Percentiles rank a stretch among this genome's conserved stretches.
Evolutionary conservation across 805 yeast genomes (phyloP).

Genomic region (Yarrowia bubula): DNA sequence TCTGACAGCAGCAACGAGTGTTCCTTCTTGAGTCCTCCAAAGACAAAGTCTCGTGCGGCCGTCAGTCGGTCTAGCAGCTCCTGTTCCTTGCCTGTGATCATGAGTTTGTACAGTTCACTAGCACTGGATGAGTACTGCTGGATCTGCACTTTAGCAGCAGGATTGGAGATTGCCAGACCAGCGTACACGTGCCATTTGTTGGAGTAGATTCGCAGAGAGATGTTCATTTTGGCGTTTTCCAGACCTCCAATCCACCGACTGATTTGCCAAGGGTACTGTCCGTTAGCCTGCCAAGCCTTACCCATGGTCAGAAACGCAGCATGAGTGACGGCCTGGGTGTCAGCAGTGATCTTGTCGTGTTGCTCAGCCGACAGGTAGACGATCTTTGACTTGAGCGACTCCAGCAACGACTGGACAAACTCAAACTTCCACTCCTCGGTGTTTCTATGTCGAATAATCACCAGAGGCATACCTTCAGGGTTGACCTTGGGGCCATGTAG

Average conservation of each 20-base stretch:
- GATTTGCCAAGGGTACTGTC: slow-evolving; percentile 87
- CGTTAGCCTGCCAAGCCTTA: slow-evolving; percentile 80
- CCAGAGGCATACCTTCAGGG: slow-evolving; percentile 90
- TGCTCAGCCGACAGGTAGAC: slow-evolving; percentile 80
- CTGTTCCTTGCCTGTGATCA: slow-evolving; percentile 65
- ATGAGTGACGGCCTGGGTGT: slow-evolving; percentile 97
- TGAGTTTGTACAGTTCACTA: slow-evolving; percentile 76
- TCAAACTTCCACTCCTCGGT: slow-evolving; percentile 48
- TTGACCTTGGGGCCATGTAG: slow-evolving; percentile 92
- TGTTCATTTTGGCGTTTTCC: slow-evolving; percentile 93
- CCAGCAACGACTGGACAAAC: slow-evolving; percentile 61
- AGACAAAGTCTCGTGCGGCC: slow-evolving; percentile 71
- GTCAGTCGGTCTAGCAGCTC: slow-evolving; percentile 58
- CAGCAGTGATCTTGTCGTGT: slow-evolving; percentile 95
- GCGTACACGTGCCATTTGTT: slow-evolving; percentile 99
- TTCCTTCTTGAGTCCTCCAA: slow-evolving; percentile 55
- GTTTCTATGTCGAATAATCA: slow-evolving; percentile 74
- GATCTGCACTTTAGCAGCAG: slow-evolving; percentile 88
- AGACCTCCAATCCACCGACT: slow-evolving; percentile 88
- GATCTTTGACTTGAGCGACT: slow-evolving; percentile 72
- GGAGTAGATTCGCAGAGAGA: slow-evolving; percentile 83
- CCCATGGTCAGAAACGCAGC: slow-evolving; percentile 98
- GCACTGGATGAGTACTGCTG: slow-evolving; percentile 84
- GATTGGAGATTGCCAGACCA: slow-evolving; percentile 93
- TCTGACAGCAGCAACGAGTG: slow-evolving; percentile 67